phyloP scores from a whole-genome alignment of 2,329 filamentous ascomycete species.

The Fusarium sp. region DNA sequence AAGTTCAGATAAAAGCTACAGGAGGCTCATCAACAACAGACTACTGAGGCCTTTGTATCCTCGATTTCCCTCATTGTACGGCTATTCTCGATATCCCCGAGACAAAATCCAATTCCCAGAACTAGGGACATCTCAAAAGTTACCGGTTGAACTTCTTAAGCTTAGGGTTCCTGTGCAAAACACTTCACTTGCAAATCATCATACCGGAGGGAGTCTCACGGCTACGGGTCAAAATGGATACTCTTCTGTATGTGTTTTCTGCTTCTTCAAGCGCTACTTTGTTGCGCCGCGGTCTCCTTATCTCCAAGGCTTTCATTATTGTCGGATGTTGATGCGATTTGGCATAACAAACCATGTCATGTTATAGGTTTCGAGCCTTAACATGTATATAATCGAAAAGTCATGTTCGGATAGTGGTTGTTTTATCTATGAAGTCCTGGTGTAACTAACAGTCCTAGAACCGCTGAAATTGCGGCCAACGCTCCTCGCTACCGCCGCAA shows the following conservation, averaged over 20 bases:
- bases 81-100: background rate
- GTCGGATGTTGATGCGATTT: background rate
- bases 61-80: background rate
- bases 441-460: slow-evolving; percentile 63
- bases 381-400: background rate
- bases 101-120: background rate
- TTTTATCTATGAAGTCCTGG: background rate
- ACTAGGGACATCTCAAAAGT: background rate
- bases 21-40: background rate
- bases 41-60: background rate
- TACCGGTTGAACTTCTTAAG: slow-evolving; percentile 3
- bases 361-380: background rate
- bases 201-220: slow-evolving; percentile 10
- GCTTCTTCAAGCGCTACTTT: background rate
- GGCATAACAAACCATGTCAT: background rate
- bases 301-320: background rate
- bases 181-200: slow-evolving; percentile 1
- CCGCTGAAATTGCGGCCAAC: slow-evolving; percentile 90
- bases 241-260: slow-evolving; percentile 66
- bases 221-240: slow-evolving; percentile 63
- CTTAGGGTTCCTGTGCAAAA: background rate
- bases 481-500: slow-evolving; percentile 90
- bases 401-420: background rate
- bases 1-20: slow-evolving; percentile 1
- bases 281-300: background rate